Percentiles rank a stretch among this genome's conserved stretches.
These are phyloP conservation scores for Dictyophora rubrovolvata DNA, from an alignment of 768 basidiomycete genomes.

Conservation along the genomic window DNA sequence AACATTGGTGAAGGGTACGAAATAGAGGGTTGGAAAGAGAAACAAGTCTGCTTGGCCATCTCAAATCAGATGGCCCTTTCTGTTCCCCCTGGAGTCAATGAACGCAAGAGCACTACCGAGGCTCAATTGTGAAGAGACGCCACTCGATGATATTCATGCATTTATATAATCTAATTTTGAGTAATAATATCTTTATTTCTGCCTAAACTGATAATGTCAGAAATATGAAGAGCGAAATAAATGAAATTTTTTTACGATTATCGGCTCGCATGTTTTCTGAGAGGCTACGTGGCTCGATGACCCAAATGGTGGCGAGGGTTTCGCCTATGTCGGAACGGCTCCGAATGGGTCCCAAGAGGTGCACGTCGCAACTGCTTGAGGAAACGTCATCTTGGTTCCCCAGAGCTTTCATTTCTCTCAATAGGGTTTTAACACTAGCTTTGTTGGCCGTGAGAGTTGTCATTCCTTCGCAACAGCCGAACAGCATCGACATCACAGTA, in stretches of 20 bases:
- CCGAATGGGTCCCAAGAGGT: not conserved
- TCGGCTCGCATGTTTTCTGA: conserved; percentile 43
- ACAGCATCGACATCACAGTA: conserved; percentile 63
- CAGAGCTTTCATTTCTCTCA: conserved; percentile 49
- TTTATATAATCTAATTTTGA: no score
- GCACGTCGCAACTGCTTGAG: conserved; percentile 16
- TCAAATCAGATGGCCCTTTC: conserved; percentile 52
- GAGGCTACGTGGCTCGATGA: conserved; percentile 71
- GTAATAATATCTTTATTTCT: no score
- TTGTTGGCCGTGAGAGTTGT: conserved; percentile 85
- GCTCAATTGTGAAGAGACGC: not conserved
- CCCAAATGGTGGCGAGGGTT: conserved; percentile 43
- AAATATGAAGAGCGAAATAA: no score
- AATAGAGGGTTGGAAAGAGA: conserved; percentile 43
- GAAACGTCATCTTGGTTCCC: conserved; percentile 23
- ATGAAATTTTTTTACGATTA: no score
- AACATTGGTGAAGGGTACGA: conserved; percentile 38
- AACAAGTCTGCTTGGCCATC: conserved; percentile 52
- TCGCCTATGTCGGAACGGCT: conserved; percentile 5
- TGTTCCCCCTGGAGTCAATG: conserved; percentile 14
- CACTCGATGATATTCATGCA: no score
- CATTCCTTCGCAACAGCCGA: conserved; percentile 60
- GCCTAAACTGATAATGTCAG: no score
- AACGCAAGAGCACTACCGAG: not conserved
- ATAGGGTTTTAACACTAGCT: conserved; percentile 63